A percentile compares a stretch with the other conserved stretches of the same genome.
Evolutionary conservation across 768 basidiomycete genomes (phyloP).

Genomic region (Leccinum rimulosum): DNA sequence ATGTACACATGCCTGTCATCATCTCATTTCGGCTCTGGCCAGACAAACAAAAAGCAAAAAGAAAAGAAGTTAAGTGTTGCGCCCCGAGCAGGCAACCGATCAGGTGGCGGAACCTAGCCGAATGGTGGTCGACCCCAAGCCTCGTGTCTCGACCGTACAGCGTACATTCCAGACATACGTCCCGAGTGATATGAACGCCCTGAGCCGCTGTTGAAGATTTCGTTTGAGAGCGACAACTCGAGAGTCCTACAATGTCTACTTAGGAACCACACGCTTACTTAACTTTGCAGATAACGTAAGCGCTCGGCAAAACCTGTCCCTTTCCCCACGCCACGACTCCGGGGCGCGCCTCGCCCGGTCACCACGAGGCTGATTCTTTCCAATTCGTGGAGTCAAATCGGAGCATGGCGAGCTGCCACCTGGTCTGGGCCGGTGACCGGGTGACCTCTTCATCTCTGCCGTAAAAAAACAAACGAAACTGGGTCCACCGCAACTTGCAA

Average conservation of each 20-base stretch:
- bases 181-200: neutral
- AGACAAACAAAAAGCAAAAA: neutral
- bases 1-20: neutral
- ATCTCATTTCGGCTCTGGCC: conserved; percentile 1
- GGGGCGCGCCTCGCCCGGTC: conserved; percentile 14
- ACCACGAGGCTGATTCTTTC: conserved; percentile 16
- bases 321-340: conserved; percentile 29
- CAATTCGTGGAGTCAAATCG: conserved; percentile 1
- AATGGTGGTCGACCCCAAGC: neutral
- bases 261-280: neutral
- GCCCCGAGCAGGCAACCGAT: conserved; percentile 4
- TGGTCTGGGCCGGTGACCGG: neutral
- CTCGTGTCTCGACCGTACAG: neutral
- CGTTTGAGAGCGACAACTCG: neutral
- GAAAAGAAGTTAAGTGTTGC: neutral
- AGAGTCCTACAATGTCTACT: neutral
- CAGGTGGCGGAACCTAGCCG: conserved; percentile 1
- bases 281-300: neutral
- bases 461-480: conserved; percentile 2
- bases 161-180: conserved; percentile 46
- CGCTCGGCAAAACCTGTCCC: neutral
- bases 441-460: neutral
- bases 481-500: neutral
- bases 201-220: neutral
- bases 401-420: neutral